Percentiles rank a stretch among this genome's conserved stretches.
Conservation (phyloP, 805 yeast species). For the Suhomyces canberraensis region DNA sequence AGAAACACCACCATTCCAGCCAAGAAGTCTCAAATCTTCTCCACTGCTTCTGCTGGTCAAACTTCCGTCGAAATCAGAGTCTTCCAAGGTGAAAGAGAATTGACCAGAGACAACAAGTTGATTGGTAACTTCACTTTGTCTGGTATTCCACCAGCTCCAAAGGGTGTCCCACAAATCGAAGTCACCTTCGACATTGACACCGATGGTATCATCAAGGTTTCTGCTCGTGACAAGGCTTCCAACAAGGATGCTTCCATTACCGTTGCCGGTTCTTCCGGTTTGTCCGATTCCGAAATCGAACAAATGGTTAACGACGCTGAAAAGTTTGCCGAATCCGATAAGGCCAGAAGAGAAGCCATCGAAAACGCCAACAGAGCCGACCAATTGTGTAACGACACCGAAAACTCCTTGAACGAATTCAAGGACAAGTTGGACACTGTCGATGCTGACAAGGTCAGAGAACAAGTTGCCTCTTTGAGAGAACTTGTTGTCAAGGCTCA, state of each 20-base stretch:
- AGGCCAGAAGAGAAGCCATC: slow-evolving; percentile 78
- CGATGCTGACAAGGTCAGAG: slow-evolving; percentile 47
- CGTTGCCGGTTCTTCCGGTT: slow-evolving; percentile 93
- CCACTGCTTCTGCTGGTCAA: slow-evolving; percentile 31
- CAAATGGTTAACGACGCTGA: slow-evolving; percentile 90
- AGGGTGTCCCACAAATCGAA: slow-evolving; percentile 92
- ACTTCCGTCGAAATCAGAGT: slow-evolving; percentile 68
- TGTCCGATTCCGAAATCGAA: slow-evolving; percentile 86
- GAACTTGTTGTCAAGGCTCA: slow-evolving; percentile 64
- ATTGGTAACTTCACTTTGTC: slow-evolving; percentile 94
- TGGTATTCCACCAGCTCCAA: slow-evolving; percentile 94
- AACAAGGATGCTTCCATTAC: slow-evolving; percentile 94
- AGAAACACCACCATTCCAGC: slow-evolving; percentile 97
- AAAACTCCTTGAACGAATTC: slow-evolving; percentile 46
- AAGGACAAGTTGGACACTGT: slow-evolving; percentile 46
- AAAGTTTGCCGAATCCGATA: slow-evolving; percentile 82
- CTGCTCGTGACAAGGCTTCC: slow-evolving; percentile 90
- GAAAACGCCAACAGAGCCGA: slow-evolving; percentile 85
- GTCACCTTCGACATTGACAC: slow-evolving; percentile 96
- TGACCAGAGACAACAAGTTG: slow-evolving; percentile 95
- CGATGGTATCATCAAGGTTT: slow-evolving; percentile 94
- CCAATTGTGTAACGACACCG: slow-evolving; percentile 59
- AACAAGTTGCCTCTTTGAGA: slow-evolving; percentile 56
- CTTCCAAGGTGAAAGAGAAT: slow-evolving; percentile 99
- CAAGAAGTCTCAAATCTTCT: slow-evolving; percentile 88